These are phyloP conservation scores for Poteriospumella lacustris DNA, from an alignment of 108 stramenopile species.

Conservation along the genomic window DNA sequence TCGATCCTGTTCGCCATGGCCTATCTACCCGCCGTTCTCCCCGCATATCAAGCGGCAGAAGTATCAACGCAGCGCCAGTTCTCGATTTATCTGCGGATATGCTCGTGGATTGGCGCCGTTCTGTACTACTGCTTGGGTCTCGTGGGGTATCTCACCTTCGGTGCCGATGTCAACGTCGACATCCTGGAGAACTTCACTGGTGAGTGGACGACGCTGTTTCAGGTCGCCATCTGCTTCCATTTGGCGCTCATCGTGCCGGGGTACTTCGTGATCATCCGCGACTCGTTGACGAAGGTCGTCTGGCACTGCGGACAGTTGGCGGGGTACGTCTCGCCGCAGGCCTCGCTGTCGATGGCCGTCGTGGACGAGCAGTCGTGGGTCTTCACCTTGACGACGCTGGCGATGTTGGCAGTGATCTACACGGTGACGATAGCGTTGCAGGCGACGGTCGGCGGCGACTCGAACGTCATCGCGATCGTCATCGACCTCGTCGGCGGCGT, in stretches of 20 bases:
- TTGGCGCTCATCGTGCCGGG: constrained; percentile 37
- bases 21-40: constrained; percentile 34
- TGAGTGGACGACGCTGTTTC: constrained; percentile 15
- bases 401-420: too few relatives aligned
- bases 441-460: too few relatives aligned
- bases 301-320: too few relatives aligned
- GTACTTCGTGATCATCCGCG: too few relatives aligned
- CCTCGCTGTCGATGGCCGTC: too few relatives aligned
- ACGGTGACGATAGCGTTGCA: too few relatives aligned
- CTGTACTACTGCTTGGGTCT: constrained; percentile 33
- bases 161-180: constrained; percentile 34
- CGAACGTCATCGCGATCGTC: not conserved
- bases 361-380: too few relatives aligned
- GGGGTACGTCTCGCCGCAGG: too few relatives aligned
- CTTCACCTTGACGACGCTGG: too few relatives aligned
- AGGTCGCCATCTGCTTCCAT: constrained; percentile 30
- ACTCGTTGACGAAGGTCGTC: too few relatives aligned
- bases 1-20: constrained; percentile 40
- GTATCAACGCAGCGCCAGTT: not conserved
- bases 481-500: not conserved
- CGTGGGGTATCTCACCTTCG: constrained; percentile 38
- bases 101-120: constrained; percentile 13
- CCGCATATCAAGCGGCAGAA: constrained; percentile 28
- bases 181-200: constrained; percentile 35
- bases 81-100: too few relatives aligned